A percentile compares a stretch with the other conserved stretches of the same genome.
phyloP scores from a whole-genome alignment of 495 filamentous ascomycete species.

The Aspergillus saccharolyticus region DNA sequence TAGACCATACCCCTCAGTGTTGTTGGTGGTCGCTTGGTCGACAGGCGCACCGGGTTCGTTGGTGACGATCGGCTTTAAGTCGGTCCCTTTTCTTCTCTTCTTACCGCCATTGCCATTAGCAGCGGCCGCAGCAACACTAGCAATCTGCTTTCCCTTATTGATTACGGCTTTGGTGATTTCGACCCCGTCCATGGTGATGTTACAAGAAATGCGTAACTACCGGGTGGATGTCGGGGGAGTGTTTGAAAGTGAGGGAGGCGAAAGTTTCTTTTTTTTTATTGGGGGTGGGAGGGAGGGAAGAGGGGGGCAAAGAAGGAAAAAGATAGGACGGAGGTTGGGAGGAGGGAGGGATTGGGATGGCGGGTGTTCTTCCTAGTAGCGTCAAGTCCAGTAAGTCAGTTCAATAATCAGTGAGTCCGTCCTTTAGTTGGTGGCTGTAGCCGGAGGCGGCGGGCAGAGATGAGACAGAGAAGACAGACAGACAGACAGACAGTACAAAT shows the following conservation, averaged over 20 bases:
- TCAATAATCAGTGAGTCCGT: neutral
- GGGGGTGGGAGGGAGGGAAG: neutral
- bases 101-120: slow-evolving; percentile 65
- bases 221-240: no score
- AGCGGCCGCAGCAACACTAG: slow-evolving; percentile 51
- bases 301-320: slow-evolving; percentile 12
- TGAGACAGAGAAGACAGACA: neutral
- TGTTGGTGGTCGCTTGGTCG: slow-evolving; percentile 37
- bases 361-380: slow-evolving; percentile 12
- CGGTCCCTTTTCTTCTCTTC: slow-evolving; percentile 82
- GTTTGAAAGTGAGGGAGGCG: neutral
- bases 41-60: slow-evolving; percentile 53
- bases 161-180: slow-evolving; percentile 70
- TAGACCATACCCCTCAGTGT: slow-evolving; percentile 50
- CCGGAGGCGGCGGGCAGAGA: slow-evolving; percentile 7
- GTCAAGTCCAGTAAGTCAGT: slow-evolving; percentile 1
- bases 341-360: slow-evolving; percentile 3
- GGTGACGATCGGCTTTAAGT: slow-evolving; percentile 86
- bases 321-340: slow-evolving; percentile 11
- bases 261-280: no score
- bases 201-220: neutral
- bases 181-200: slow-evolving; percentile 63
- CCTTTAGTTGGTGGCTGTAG: neutral
- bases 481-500: no score
- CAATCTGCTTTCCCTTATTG: slow-evolving; percentile 75